These are phyloP conservation scores for Sclerotinia nivalis DNA, from an alignment of 2,329 filamentous ascomycete genomes.

Conservation along the genomic window DNA sequence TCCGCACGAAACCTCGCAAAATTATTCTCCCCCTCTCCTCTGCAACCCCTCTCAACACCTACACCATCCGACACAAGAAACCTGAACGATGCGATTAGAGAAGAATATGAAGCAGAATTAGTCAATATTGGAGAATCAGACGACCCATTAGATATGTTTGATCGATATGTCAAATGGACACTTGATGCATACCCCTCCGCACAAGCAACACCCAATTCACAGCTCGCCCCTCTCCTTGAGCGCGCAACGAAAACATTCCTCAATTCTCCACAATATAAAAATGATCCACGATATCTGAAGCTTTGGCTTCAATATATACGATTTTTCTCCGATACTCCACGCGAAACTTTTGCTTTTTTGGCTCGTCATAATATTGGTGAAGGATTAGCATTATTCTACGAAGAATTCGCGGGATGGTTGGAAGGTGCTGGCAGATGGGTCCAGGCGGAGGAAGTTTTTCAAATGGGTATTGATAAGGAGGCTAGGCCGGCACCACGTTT, in stretches of 20 bases:
- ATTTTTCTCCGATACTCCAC: conserved; percentile 88
- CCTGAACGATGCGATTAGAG: conserved; percentile 75
- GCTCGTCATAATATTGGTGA: conserved; percentile 88
- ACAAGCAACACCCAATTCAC: conserved; percentile 88
- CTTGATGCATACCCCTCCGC: conserved; percentile 92
- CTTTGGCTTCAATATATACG: conserved; percentile 93
- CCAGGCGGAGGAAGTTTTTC: conserved; percentile 93
- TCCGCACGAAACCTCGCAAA: conserved; percentile 88
- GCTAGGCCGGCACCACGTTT: conserved; percentile 80
- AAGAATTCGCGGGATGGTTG: conserved; percentile 93
- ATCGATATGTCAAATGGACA: conserved; percentile 97
- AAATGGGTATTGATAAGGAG: conserved; percentile 83
- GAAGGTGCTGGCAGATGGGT: conserved; percentile 80
- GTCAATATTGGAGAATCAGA: conserved; percentile 79
- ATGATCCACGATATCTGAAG: conserved; percentile 90
- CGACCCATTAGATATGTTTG: conserved; percentile 92
- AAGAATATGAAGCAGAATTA: conserved; percentile 84
- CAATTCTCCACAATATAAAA: conserved; percentile 83
- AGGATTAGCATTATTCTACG: conserved; percentile 85
- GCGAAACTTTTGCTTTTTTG: conserved; percentile 89
- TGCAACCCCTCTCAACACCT: conserved; percentile 59
- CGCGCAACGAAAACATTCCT: conserved; percentile 90
- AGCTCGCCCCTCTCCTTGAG: conserved; percentile 84
- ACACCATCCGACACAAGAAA: conserved; percentile 73
- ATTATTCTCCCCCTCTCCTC: conserved; percentile 69